phyloP scores from a whole-genome alignment of 371 early-diverging fungal genomes.

The Circinella umbellata region DNA sequence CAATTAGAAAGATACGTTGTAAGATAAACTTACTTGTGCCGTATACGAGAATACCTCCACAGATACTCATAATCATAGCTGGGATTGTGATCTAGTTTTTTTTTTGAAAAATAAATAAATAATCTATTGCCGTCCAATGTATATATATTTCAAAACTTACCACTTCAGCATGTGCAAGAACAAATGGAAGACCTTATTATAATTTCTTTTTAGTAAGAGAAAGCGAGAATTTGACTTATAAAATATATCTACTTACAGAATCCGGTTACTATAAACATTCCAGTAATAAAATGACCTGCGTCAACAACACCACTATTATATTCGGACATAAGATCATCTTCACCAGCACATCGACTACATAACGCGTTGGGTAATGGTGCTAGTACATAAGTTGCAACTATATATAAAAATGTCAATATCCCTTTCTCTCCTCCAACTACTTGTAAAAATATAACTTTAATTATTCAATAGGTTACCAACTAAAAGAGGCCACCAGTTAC shows the following conservation, averaged over 20 bases:
- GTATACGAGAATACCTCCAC: constrained; percentile 89
- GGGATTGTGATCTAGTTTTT: constrained; percentile 61
- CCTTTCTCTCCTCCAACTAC: too few relatives aligned
- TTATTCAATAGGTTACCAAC: constrained; percentile 57
- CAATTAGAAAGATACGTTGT: too few relatives aligned
- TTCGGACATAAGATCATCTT: constrained; percentile 78
- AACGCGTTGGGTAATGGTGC: constrained; percentile 92
- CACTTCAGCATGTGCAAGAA: constrained; percentile 75
- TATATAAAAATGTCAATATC: not conserved
- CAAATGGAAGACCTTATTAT: constrained; percentile 65
- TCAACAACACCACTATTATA: constrained; percentile 81
- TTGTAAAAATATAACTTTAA: not conserved
- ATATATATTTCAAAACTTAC: constrained; percentile 38
- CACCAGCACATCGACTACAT: constrained; percentile 75
- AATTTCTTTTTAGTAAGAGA: not conserved
- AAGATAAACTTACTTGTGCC: constrained; percentile 78
- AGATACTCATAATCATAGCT: constrained; percentile 88
- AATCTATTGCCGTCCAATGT: too few relatives aligned
- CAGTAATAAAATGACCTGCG: constrained; percentile 92
- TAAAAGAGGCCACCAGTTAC: constrained; percentile 93
- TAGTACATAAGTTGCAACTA: constrained; percentile 82
- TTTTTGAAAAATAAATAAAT: not conserved
- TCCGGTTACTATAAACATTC: constrained; percentile 90
- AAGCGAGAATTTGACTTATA: too few relatives aligned
- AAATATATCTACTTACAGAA: too few relatives aligned